phyloP scores from a whole-genome alignment of 2,329 filamentous ascomycete genomes.

The Furcasterigmium sp. region DNA sequence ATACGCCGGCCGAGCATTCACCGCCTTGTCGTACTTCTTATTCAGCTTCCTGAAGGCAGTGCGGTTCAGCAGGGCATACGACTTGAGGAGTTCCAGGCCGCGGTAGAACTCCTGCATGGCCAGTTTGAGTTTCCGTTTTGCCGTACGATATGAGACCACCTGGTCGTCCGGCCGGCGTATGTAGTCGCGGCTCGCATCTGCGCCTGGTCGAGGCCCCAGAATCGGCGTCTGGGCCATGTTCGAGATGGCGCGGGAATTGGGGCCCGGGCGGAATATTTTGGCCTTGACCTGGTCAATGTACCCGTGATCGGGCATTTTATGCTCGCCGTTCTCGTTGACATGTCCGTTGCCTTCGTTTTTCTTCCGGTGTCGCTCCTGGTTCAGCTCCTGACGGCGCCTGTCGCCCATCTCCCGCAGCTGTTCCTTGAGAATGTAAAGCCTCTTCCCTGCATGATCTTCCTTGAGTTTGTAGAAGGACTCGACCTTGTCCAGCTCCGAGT shows the following conservation, averaged over 20 bases:
- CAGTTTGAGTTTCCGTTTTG: conserved; percentile 86
- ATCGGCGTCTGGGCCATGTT: conserved; percentile 47
- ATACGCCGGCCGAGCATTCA: conserved; percentile 69
- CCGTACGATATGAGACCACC: conserved; percentile 75
- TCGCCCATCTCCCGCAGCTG: conserved; percentile 94
- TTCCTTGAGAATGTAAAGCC: conserved; percentile 65
- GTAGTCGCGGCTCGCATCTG: conserved; percentile 41
- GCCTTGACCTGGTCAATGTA: conserved; percentile 51
- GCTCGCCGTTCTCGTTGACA: conserved; percentile 19
- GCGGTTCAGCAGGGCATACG: conserved; percentile 82
- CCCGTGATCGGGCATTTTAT: conserved; percentile 15
- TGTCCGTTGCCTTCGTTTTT: conserved; percentile 19
- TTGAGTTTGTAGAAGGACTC: conserved; percentile 85
- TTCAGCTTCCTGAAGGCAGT: conserved; percentile 96
- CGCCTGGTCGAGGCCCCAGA: conserved; percentile 20
- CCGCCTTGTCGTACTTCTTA: conserved; percentile 96
- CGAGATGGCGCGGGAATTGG: conserved; percentile 55
- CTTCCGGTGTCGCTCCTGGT: conserved; percentile 32
- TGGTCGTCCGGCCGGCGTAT: conserved; percentile 42
- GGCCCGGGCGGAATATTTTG: conserved; percentile 49
- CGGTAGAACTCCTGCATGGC: conserved; percentile 93
- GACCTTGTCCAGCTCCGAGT: conserved; percentile 83
- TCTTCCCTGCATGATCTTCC: conserved; percentile 74
- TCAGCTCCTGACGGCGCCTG: conserved; percentile 68
- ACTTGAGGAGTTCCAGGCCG: conserved; percentile 84